Base-by-base conservation (phyloP, 2,329 filamentous ascomycete species). In the Fusarium burgessii region DNA sequence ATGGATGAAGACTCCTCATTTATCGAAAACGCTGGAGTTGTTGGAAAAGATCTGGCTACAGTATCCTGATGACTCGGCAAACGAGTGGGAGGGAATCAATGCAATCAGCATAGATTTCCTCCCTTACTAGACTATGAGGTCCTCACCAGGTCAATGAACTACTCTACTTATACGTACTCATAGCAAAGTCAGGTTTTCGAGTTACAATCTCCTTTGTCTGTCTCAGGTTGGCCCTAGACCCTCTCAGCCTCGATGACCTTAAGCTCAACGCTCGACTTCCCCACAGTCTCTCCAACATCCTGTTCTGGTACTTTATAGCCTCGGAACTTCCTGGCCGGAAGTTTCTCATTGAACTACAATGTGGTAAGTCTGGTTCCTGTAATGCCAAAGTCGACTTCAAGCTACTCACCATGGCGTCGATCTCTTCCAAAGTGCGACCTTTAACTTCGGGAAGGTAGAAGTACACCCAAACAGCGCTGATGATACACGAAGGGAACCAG, bases 401-500 rank as follows among this genome's bases (percentile, higher is more conserved):
- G 29, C 3, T 18, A 3, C 72, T 23, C 33, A 74, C 72, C 72
- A 74, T 74, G 1, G 57, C 49, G 33, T 74, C 60, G 20, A 74
- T 74, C 29, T 74, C 72, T 29, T 74, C 72, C 14, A 74, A 29
- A 0, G 72, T 75, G 1, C 72, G 64, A 7, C 72, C 72, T 32
- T 75, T 74, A 3, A 75, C 58, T 32, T 74, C 70, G 3, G 72
- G 72, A 3, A 66, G 17, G 15, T 41, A 75, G 20, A 74, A 75
- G 35, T 61, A 75, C 1, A 75, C 72, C 72, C 72, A 74, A 15
- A 46, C 55, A 8, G 68, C 68, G 1, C 64, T 59, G 3, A 74
- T n/a, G 13, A 75, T 63, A 6, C 70, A 74, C 2, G 72, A 71
- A 2, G 72, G 72, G 4, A 75, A 74, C 72, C 72, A 74, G 6